phyloP scores from a whole-genome alignment of 176 grass and related monocot genomes.

The Bromus sterilis region DNA sequence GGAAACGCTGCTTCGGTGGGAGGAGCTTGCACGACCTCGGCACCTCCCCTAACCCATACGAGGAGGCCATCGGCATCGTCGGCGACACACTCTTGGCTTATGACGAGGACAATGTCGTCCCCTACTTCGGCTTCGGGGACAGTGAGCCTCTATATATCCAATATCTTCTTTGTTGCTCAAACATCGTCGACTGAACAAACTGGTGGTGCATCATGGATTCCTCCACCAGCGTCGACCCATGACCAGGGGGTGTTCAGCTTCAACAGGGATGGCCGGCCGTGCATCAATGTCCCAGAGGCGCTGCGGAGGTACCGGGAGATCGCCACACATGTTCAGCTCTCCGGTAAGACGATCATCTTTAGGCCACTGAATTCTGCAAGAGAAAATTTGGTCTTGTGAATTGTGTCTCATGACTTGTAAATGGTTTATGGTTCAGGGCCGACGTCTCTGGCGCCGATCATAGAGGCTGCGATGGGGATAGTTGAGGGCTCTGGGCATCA shows the following conservation, averaged over 20 bases:
- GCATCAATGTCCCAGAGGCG: conserved; percentile 29
- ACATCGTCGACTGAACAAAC: too few species aligned
- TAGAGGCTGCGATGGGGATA: conserved; percentile 47
- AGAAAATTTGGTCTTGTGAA: neutral
- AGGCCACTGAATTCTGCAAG: neutral
- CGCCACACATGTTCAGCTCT: conserved; percentile 9
- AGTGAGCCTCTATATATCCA: too few species aligned
- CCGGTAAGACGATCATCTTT: conserved; percentile 26
- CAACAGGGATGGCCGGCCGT: conserved; percentile 8
- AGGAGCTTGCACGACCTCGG: conserved; percentile 37
- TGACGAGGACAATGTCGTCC: conserved; percentile 47
- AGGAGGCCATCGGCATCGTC: conserved; percentile 37
- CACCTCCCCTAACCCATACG: conserved; percentile 29
- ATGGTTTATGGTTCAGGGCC: conserved; percentile 37
- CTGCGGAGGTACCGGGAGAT: conserved; percentile 54
- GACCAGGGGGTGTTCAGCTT: conserved; percentile 55
- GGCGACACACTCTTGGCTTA: conserved; percentile 7
- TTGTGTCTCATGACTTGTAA: neutral
- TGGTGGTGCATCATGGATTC: too few species aligned
- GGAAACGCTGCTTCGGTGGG: conserved; percentile 28
- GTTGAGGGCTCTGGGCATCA: conserved; percentile 26
- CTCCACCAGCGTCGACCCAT: conserved; percentile 49
- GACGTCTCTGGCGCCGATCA: conserved; percentile 67
- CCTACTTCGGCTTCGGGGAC: conserved; percentile 54
- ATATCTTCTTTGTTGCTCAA: too few species aligned